Evolutionary conservation across 1,284 basidiomycete genomes (phyloP).

Genomic region (Xanthoconium separans): DNA sequence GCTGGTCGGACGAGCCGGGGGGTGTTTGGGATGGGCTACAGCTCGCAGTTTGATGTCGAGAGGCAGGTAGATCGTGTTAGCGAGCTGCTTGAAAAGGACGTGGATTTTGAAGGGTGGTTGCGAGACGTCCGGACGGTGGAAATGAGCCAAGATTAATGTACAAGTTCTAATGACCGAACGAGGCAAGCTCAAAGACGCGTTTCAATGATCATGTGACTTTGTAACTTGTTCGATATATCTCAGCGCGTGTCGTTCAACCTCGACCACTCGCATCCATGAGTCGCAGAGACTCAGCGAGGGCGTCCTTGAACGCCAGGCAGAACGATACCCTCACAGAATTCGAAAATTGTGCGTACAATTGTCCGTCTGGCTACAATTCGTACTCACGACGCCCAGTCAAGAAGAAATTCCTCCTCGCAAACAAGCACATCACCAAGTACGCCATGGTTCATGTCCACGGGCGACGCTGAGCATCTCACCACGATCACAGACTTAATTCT

Average conservation of each 20-base stretch:
- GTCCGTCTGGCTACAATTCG: neutral
- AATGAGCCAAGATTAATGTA: slow-evolving; percentile 11
- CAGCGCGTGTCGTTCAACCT: slow-evolving; percentile 33
- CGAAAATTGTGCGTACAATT: slow-evolving; percentile 66
- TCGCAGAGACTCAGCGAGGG: slow-evolving; percentile 70
- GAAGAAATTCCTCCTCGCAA: slow-evolving; percentile 85
- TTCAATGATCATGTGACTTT: slow-evolving; percentile 29
- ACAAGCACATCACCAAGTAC: slow-evolving; percentile 86
- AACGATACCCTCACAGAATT: slow-evolving; percentile 79
- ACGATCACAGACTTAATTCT: slow-evolving; percentile 67
- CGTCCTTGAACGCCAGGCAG: slow-evolving; percentile 63
- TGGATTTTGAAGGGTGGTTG: slow-evolving; percentile 47
- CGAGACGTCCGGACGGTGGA: slow-evolving; percentile 32
- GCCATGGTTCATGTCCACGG: slow-evolving; percentile 18
- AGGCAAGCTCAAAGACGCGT: slow-evolving; percentile 31
- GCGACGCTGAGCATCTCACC: slow-evolving; percentile 10
- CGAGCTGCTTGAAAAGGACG: slow-evolving; percentile 43
- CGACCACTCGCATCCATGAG: slow-evolving; percentile 52
- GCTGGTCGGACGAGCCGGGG: slow-evolving; percentile 24
- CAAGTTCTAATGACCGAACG: slow-evolving; percentile 13
- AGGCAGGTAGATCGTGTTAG: slow-evolving; percentile 41
- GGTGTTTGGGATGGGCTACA: slow-evolving; percentile 37
- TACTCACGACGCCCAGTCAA: slow-evolving; percentile 54
- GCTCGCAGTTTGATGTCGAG: slow-evolving; percentile 50
- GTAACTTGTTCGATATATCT: slow-evolving; percentile 33